Evolutionary conservation across 345 rosid species (phyloP).

Genomic region (rapeseed (Brassica napus)): Da-Ae NC_063436.1:1856001-1856500

Average conservation of each 20-base stretch:
- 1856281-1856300: not conserved
- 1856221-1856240: not conserved
- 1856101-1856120: constrained; percentile 33
- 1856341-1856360: not conserved
- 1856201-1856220: constrained; percentile 6
- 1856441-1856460: no score
- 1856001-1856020: constrained; percentile 36
- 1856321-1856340: not conserved
- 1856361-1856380: not conserved
- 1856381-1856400: not conserved
- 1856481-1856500: no score
- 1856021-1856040: constrained; percentile 37
- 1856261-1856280: not conserved
- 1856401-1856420: not conserved
- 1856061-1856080: constrained; percentile 36
- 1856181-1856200: constrained; percentile 20
- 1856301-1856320: not conserved
- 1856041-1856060: constrained; percentile 33
- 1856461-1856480: no score
- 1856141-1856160: constrained; percentile 33
- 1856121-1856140: constrained; percentile 24
- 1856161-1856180: constrained; percentile 41
- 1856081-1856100: constrained; percentile 39
- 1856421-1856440: no score
- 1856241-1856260: not conserved